phyloP scores from a whole-genome alignment of 2,329 filamentous ascomycete genomes.

The Xylariaceae sp. region DNA sequence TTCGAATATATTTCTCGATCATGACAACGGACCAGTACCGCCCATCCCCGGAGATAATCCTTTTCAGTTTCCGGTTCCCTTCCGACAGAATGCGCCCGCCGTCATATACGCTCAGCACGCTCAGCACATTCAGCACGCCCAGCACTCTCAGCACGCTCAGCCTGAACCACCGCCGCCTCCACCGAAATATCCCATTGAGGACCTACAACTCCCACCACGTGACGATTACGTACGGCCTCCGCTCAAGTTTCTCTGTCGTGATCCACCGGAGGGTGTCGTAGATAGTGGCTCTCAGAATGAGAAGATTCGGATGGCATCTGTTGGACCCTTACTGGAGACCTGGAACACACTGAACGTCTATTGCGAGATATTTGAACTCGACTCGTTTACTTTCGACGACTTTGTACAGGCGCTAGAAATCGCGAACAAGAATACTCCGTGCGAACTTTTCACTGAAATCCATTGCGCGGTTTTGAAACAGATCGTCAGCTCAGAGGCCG shows the following conservation, averaged over 20 bases:
- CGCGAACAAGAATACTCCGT: constrained; percentile 65
- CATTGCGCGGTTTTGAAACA: constrained; percentile 89
- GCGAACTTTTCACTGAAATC: constrained; percentile 82
- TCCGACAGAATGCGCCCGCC: constrained; percentile 40
- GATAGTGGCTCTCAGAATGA: constrained; percentile 44
- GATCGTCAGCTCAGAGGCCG: constrained; percentile 67
- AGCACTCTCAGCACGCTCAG: constrained; percentile 14
- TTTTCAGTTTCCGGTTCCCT: constrained; percentile 41
- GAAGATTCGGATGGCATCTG: constrained; percentile 72
- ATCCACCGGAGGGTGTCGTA: constrained; percentile 49
- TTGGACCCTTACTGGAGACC: constrained; percentile 80
- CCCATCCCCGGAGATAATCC: constrained; percentile 41
- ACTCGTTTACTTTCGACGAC: constrained; percentile 97
- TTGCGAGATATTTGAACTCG: constrained; percentile 85
- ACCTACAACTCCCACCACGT: constrained; percentile 71
- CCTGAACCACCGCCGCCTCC: constrained; percentile 52
- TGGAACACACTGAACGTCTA: constrained; percentile 99
- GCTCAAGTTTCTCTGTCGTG: constrained; percentile 69
- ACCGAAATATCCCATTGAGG: constrained; percentile 93
- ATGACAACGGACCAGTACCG: constrained; percentile 37
- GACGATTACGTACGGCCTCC: constrained; percentile 63
- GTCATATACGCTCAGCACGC: constrained; percentile 27
- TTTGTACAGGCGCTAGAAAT: constrained; percentile 83
- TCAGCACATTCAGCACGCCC: too few relatives aligned
- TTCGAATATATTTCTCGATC: constrained; percentile 33